Evolutionary conservation across 805 yeast species (phyloP).

Genomic region (Candida sphagnicola): DNA sequence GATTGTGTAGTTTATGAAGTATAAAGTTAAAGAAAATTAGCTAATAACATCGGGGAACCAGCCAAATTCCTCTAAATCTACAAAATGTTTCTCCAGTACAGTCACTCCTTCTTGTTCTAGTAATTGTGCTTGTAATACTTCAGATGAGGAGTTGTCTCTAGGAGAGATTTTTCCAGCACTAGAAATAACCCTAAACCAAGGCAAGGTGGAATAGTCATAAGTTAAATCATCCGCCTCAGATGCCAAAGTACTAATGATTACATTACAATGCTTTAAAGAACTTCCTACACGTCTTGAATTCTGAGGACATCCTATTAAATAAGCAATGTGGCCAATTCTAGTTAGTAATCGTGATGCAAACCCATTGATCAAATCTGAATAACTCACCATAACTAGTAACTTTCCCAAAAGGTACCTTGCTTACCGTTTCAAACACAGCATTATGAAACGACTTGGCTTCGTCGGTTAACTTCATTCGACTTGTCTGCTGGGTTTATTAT

Average conservation of each 20-base stretch:
- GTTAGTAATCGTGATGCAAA: constrained; percentile 1
- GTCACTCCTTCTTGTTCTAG: constrained; percentile 47
- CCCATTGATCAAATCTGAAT: not conserved
- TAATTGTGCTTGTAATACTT: constrained; percentile 41
- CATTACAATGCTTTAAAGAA: constrained; percentile 48
- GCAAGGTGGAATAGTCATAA: constrained; percentile 36
- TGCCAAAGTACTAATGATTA: constrained; percentile 20
- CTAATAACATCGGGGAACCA: constrained; percentile 61
- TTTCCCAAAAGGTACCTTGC: constrained; percentile 54
- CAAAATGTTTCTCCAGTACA: constrained; percentile 30
- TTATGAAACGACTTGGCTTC: constrained; percentile 56
- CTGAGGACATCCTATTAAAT: constrained; percentile 54
- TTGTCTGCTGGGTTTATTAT: constrained; percentile 37
- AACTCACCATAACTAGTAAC: constrained; percentile 67
- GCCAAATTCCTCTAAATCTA: constrained; percentile 48
- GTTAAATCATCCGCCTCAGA: constrained; percentile 13
- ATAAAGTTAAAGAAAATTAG: too few relatives aligned
- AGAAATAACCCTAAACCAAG: constrained; percentile 80
- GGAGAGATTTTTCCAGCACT: constrained; percentile 62
- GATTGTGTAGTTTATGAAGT: too few relatives aligned
- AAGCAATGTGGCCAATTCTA: constrained; percentile 58
- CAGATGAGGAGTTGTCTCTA: constrained; percentile 40
- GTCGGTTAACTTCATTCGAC: constrained; percentile 26
- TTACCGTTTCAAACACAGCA: constrained; percentile 54
- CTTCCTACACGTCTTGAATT: constrained; percentile 75